phyloP scores from a whole-genome alignment of 2,329 filamentous ascomycete species.

The Fulvia fulva region DNA sequence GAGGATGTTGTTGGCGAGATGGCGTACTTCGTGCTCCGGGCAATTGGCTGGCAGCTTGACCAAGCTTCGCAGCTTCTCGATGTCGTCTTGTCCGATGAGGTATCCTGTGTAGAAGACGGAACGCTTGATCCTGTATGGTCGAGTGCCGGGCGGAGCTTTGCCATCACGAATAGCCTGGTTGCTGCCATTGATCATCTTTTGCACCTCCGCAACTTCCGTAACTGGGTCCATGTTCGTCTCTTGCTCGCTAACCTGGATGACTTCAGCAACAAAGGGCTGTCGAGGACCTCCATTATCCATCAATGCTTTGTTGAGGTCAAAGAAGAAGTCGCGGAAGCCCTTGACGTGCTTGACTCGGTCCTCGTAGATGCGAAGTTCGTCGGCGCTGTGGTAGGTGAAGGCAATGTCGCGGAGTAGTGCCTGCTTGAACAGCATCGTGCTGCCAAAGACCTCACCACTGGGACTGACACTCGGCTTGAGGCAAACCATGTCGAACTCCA shows the following conservation, averaged over 20 bases:
- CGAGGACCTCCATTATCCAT: conserved; percentile 47
- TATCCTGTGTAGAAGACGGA: conserved; percentile 91
- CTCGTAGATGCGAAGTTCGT: conserved; percentile 72
- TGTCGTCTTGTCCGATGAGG: conserved; percentile 69
- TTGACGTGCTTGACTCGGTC: conserved; percentile 65
- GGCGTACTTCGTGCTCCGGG: conserved; percentile 68
- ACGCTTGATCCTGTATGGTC: conserved; percentile 70
- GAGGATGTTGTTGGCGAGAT: conserved; percentile 84
- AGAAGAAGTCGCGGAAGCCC: conserved; percentile 80
- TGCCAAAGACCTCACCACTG: conserved; percentile 69
- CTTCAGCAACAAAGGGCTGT: conserved; percentile 68
- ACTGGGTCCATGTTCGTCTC: conserved; percentile 71
- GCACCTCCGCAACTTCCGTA: conserved; percentile 75
- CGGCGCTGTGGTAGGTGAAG: conserved; percentile 76
- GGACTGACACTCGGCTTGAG: conserved; percentile 84
- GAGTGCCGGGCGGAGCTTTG: conserved; percentile 43
- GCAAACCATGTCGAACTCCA: conserved; percentile 83
- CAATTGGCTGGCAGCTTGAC: conserved; percentile 59
- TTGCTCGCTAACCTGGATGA: conserved; percentile 79
- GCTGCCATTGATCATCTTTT: conserved; percentile 84
- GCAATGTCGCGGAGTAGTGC: conserved; percentile 74
- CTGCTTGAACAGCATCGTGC: conserved; percentile 91
- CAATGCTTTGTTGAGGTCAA: conserved; percentile 65
- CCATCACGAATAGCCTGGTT: conserved; percentile 58
- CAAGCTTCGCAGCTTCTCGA: conserved; percentile 67